phyloP scores from a whole-genome alignment of 768 basidiomycete species.

The Tylopilus rubrobrunneus region DNA sequence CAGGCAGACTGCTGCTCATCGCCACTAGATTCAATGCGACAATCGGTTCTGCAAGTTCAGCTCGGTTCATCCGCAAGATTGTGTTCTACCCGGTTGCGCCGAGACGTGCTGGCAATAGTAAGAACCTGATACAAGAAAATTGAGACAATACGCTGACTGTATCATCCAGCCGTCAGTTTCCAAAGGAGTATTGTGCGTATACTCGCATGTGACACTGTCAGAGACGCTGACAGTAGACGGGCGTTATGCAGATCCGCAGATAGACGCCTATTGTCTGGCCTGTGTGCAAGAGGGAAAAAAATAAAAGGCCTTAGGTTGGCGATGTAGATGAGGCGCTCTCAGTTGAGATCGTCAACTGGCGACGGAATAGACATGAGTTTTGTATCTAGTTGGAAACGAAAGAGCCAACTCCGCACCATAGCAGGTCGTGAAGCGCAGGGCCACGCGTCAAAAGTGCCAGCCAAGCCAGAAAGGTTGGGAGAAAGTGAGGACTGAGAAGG shows the following conservation, averaged over 20 bases:
- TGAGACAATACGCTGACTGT: constrained; percentile 21
- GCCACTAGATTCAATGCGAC: constrained; percentile 58
- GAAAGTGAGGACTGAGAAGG: not conserved
- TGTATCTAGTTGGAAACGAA: constrained; percentile 3
- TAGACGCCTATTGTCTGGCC: constrained; percentile 33
- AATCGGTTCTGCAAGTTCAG: constrained; percentile 71
- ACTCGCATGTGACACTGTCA: constrained; percentile 3
- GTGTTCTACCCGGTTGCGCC: constrained; percentile 52
- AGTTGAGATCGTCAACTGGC: constrained; percentile 24
- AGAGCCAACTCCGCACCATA: not conserved
- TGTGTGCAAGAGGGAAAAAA: constrained; percentile 21
- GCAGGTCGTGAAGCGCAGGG: not conserved
- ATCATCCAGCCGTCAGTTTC: constrained; percentile 58
- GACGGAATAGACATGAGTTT: constrained; percentile 8
- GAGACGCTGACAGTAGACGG: constrained; percentile 11
- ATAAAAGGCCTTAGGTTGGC: constrained; percentile 4
- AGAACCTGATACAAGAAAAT: constrained; percentile 26
- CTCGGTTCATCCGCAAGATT: constrained; percentile 53
- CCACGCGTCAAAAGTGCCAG: not conserved
- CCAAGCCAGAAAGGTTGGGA: constrained; percentile 2
- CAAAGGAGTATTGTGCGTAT: constrained; percentile 61
- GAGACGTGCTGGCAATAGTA: constrained; percentile 78
- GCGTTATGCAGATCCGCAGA: constrained; percentile 31
- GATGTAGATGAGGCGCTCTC: constrained; percentile 8
- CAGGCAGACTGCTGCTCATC: constrained; percentile 11